Evolutionary conservation across 352 stramenopile genomes (phyloP).

Genomic region (Blastocystis sp.): DNA sequence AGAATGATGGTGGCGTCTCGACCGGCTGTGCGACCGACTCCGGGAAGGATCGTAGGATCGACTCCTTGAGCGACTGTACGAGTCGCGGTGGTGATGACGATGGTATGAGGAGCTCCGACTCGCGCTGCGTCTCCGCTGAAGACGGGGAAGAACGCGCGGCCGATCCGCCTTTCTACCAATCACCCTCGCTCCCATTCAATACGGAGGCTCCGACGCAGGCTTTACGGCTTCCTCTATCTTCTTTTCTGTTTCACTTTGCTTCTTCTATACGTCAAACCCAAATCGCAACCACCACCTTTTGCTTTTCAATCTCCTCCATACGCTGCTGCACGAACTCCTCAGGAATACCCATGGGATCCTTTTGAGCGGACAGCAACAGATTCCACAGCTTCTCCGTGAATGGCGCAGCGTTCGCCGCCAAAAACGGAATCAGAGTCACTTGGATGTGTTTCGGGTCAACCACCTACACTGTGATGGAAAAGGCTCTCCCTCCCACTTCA

Average conservation of each 20-base stretch:
- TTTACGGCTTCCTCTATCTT: slow-evolving; percentile 51
- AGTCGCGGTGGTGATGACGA: neutral
- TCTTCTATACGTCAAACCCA: slow-evolving; percentile 11
- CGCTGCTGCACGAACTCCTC: slow-evolving; percentile 59
- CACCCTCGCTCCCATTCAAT: neutral
- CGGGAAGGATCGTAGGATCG: neutral
- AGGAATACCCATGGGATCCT: slow-evolving; percentile 63
- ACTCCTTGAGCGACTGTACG: neutral
- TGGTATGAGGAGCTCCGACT: neutral
- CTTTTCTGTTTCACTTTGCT: slow-evolving; percentile 1
- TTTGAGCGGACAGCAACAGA: slow-evolving; percentile 60
- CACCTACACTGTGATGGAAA: neutral
- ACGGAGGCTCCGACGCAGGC: neutral
- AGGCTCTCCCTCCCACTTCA: slow-evolving; percentile 5
- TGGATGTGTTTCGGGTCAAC: slow-evolving; percentile 67
- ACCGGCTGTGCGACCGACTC: neutral
- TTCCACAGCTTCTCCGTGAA: slow-evolving; percentile 67
- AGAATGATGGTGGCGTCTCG: neutral
- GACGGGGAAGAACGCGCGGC: neutral
- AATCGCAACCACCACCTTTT: slow-evolving; percentile 17
- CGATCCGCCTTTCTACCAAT: neutral
- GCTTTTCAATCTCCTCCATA: slow-evolving; percentile 65
- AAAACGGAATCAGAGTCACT: slow-evolving; percentile 66
- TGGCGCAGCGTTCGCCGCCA: slow-evolving; percentile 14
- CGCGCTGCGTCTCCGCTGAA: neutral